Percentiles rank a stretch among this genome's conserved stretches.
phyloP scores from a whole-genome alignment of 1,284 basidiomycete species.

The Fomitopsis betulina region DNA sequence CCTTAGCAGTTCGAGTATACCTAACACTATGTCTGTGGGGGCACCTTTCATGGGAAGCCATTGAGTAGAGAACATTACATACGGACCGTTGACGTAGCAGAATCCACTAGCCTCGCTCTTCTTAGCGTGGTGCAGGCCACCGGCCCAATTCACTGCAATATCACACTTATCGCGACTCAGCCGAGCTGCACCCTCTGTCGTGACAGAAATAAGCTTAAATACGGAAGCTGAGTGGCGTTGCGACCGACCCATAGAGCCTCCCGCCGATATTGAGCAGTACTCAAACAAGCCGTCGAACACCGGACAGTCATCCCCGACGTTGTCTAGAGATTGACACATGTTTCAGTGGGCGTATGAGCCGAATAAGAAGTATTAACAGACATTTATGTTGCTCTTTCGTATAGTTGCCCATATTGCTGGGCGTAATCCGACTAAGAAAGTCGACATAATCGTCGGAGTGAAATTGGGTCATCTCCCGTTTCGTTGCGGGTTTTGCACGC shows the following conservation, averaged over 20 bases:
- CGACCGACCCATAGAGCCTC: conserved; percentile 91
- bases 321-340: conserved; percentile 43
- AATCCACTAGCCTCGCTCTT: conserved; percentile 98
- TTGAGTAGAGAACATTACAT: conserved; percentile 6
- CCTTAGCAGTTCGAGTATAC: conserved; percentile 92
- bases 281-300: conserved; percentile 98
- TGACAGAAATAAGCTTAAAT: neutral
- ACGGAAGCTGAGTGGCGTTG: neutral
- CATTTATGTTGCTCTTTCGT: conserved; percentile 97
- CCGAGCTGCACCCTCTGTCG: conserved; percentile 90
- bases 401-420: conserved; percentile 83
- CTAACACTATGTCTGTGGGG: conserved; percentile 88
- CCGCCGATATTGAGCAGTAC: conserved; percentile 97
- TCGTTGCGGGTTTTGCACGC: conserved; percentile 98
- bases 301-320: conserved; percentile 94
- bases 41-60: neutral
- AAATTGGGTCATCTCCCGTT: conserved; percentile 96
- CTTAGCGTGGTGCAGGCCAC: conserved; percentile 96
- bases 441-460: conserved; percentile 95
- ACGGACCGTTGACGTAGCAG: conserved; percentile 95
- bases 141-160: conserved; percentile 98
- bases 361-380: conserved; percentile 31
- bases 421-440: conserved; percentile 81
- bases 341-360: neutral
- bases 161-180: conserved; percentile 97